Percentiles rank a stretch among this genome's conserved stretches.
phyloP scores from a whole-genome alignment of 129 eudicot species.

The Dittrichia graveolens region DNA sequence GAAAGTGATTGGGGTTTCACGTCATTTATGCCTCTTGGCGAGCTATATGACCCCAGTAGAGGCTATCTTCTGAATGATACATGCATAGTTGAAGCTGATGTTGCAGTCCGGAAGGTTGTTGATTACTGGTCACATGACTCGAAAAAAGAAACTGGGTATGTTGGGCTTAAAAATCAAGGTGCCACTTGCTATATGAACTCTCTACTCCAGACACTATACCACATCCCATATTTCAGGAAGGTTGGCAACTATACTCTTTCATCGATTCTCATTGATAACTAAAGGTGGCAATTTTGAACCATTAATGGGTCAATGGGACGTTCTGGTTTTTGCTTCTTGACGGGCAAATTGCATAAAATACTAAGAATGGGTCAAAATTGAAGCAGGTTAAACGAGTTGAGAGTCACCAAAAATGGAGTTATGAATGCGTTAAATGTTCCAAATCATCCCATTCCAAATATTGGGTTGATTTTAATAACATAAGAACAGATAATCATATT shows the following conservation, averaged over 20 bases:
- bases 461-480: neutral
- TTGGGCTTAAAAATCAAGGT: constrained; percentile 96
- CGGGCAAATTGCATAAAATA: neutral
- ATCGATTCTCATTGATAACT: constrained; percentile 23
- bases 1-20: constrained; percentile 99
- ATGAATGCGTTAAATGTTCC: neutral
- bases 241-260: constrained; percentile 38
- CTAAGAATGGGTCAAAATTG: neutral
- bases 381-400: neutral
- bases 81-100: constrained; percentile 85
- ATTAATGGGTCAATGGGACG: constrained; percentile 7
- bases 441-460: neutral
- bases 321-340: constrained; percentile 13
- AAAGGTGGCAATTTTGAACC: constrained; percentile 22
- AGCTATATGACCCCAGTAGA: constrained; percentile 77
- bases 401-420: neutral
- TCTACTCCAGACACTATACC: constrained; percentile 91
- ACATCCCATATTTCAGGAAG: constrained; percentile 98
- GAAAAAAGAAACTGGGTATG: constrained; percentile 93
- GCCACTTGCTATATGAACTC: constrained; percentile 99
- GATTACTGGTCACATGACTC: constrained; percentile 97
- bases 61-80: constrained; percentile 84
- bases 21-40: constrained; percentile 92
- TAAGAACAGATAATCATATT: neutral
- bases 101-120: constrained; percentile 76